Base-by-base conservation (phyloP, 345 rosid genomes). In the Noccaea bulbosa region DNA sequence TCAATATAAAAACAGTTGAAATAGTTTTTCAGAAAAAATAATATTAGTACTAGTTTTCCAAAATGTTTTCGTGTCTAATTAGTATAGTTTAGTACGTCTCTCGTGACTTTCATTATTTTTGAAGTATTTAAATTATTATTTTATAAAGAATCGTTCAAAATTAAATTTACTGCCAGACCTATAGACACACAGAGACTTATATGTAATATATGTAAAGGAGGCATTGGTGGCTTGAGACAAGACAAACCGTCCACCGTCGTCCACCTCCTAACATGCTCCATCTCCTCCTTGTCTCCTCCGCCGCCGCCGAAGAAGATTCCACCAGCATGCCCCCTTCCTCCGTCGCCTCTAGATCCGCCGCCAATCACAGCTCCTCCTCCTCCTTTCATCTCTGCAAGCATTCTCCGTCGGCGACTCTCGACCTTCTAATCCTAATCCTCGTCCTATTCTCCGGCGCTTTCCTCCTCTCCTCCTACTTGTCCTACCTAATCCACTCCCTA, bases 361-460 rank as follows among this genome's bases (percentile, higher is more conserved):
- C 80, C 3, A 71, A 60, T 27, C 43, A 50, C 48, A 68, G 11
- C 80, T 46, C 55, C 47, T 61, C 74, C 58, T 71, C 74, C 3
- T 74, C 80, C 39, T 66, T 82, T 51, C 65, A 76, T 11, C 83
- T 73, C 60, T 90, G 96, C 82, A 84, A 82, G 16, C 96, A 92
- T 80, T 92, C 96, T 3, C 95, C 94, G 2, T 89, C 93, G 2
- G 93, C 90, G 24, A 88, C 96, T 63, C 91, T 93, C 2, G 96
- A 90, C 87, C 83, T 93, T 38, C 76, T 93, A 3, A 86, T 93
- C 80, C 83, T 93, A 33, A 69, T 87, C 73, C 81, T 88, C 49
- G 96, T 87, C 70, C 84, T 90, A 70, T 82, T 90, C 83, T 84
- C 96, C 2, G 91, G 89, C 16, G 70, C 90, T 16, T 92, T 88